Conservation (phyloP, 306 rosid genomes). For the Ceratonia siliqua region DNA sequence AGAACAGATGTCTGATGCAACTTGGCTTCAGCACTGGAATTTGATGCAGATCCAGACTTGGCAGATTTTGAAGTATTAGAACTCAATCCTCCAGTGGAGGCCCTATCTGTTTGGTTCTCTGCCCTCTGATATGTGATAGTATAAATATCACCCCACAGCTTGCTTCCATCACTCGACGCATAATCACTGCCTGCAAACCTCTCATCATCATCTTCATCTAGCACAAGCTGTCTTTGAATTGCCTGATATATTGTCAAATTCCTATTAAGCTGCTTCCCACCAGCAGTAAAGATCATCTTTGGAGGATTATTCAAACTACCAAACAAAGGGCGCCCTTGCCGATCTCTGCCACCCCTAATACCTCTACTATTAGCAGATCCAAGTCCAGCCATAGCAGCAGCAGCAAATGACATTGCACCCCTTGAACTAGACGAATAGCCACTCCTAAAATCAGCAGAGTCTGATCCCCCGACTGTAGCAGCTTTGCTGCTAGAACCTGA, state of each 20-base stretch:
- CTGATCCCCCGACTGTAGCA: conserved; percentile 68
- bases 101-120: conserved; percentile 69
- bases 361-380: conserved; percentile 86
- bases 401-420: conserved; percentile 98
- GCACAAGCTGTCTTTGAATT: conserved; percentile 86
- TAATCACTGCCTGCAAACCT: conserved; percentile 77
- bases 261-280: conserved; percentile 91
- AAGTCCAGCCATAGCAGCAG: conserved; percentile 99
- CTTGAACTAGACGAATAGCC: conserved; percentile 73
- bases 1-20: conserved; percentile 70
- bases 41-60: conserved; percentile 62
- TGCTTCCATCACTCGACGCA: conserved; percentile 84
- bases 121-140: conserved; percentile 90
- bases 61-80: conserved; percentile 58
- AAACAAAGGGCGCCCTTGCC: conserved; percentile 75
- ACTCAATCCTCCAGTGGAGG: conserved; percentile 67
- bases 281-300: conserved; percentile 76
- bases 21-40: conserved; percentile 61
- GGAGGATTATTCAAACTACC: conserved; percentile 76
- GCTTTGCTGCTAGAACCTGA: conserved; percentile 94
- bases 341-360: conserved; percentile 84
- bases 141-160: conserved; percentile 95
- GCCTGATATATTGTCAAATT: conserved; percentile 97
- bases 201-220: conserved; percentile 97
- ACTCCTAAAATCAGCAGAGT: conserved; percentile 72